Conservation (phyloP, 2,329 filamentous ascomycete species). For the Ascosphaera apis region DNA sequence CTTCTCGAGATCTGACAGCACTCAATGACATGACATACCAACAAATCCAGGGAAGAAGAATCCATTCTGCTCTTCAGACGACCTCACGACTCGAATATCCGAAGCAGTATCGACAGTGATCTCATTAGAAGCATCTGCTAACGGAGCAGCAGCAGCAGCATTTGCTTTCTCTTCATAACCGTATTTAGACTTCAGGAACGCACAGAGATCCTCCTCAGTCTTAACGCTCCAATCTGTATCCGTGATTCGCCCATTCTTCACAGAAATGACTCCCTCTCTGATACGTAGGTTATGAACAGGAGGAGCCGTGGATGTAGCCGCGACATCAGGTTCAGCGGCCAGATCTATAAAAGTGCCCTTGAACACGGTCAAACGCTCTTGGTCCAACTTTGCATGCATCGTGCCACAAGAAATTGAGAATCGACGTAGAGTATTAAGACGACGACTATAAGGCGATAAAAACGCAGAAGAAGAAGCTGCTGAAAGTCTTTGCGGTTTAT, state of each 20-base stretch:
- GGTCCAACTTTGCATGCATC: not conserved
- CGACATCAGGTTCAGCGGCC: constrained; percentile 22
- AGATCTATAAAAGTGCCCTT: constrained; percentile 39
- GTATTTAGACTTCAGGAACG: constrained; percentile 7
- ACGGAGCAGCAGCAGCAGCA: not conserved
- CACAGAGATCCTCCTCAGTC: constrained; percentile 9
- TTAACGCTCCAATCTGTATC: constrained; percentile 14
- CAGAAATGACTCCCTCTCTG: constrained; percentile 24
- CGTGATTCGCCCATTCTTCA: constrained; percentile 14
- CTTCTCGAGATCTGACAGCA: not conserved
- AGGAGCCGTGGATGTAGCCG: constrained; percentile 25
- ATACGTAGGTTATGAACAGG: constrained; percentile 29
- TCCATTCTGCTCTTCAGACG: constrained; percentile 18
- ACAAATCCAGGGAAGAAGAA: constrained; percentile 27
- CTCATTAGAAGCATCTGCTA: constrained; percentile 6
- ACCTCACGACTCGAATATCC: constrained; percentile 13
- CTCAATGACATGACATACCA: constrained; percentile 11
- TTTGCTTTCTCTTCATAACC: not conserved
- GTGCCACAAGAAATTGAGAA: not conserved
- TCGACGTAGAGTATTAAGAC: too few species aligned
- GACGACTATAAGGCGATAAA: too few species aligned
- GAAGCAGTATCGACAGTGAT: constrained; percentile 3
- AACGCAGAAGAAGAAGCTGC: too few species aligned
- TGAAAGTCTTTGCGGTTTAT: too few species aligned
- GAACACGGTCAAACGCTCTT: constrained; percentile 23